Conservation (phyloP, 129 eudicot species). For the sunflower (Helianthus annuus) region HanXRQr2.0-SUNRISE NC_035442.2:144670073-144670572, state of each 20-base stretch:
- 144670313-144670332: too few relatives aligned
- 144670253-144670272: too few relatives aligned
- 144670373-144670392: too few relatives aligned
- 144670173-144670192: not conserved
- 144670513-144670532: conserved; percentile 10
- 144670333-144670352: too few relatives aligned
- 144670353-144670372: too few relatives aligned
- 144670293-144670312: too few relatives aligned
- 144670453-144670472: not conserved
- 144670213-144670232: not conserved
- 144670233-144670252: not conserved
- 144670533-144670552: not conserved
- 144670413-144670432: not conserved
- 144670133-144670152: not conserved
- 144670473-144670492: not conserved
- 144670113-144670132: conserved; percentile 2
- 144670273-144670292: too few relatives aligned
- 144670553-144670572: conserved; percentile 15
- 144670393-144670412: not conserved
- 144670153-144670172: not conserved
- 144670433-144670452: conserved; percentile 2
- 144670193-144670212: not conserved
- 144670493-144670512: not conserved
- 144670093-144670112: not conserved
- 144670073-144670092: not conserved